Percentiles rank a stretch among this genome's conserved stretches.
phyloP scores from a whole-genome alignment of 768 basidiomycete species.

The Pisolithus orientalis region DNA sequence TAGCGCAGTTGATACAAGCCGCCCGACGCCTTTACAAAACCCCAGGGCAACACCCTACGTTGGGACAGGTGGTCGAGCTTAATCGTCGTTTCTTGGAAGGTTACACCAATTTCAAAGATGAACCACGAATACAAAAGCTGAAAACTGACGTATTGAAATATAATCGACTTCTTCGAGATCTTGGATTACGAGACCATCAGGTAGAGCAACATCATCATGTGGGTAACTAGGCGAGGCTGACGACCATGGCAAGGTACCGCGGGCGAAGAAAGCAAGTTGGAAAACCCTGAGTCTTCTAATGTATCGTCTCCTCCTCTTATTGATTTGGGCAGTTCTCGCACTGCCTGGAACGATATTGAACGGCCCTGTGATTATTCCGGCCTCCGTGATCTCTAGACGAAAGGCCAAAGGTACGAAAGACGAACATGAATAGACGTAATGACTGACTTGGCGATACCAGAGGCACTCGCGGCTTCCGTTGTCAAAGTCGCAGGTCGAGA shows the following conservation, averaged over 20 bases:
- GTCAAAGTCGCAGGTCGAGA: slow-evolving; percentile 96
- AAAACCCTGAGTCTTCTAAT: slow-evolving; percentile 78
- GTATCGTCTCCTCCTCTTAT: slow-evolving; percentile 74
- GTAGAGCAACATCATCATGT: slow-evolving; percentile 30
- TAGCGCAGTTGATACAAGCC: slow-evolving; percentile 82
- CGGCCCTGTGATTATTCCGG: slow-evolving; percentile 88
- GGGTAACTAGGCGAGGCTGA: slow-evolving; percentile 1
- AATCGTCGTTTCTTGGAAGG: slow-evolving; percentile 91
- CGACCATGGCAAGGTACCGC: slow-evolving; percentile 56
- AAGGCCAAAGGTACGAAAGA: slow-evolving; percentile 73
- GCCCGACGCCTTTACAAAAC: slow-evolving; percentile 90
- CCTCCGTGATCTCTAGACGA: slow-evolving; percentile 77
- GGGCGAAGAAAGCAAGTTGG: slow-evolving; percentile 80
- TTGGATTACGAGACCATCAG: slow-evolving; percentile 93
- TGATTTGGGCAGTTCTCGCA: slow-evolving; percentile 78
- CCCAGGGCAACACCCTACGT: slow-evolving; percentile 86
- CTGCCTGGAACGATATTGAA: slow-evolving; percentile 89
- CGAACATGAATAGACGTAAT: background rate
- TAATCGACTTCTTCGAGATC: slow-evolving; percentile 79
- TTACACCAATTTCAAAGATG: slow-evolving; percentile 88
- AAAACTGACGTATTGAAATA: slow-evolving; percentile 80
- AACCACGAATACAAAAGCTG: slow-evolving; percentile 80
- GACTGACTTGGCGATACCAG: slow-evolving; percentile 33
- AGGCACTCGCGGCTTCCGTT: slow-evolving; percentile 90
- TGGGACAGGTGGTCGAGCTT: slow-evolving; percentile 94